Evolutionary conservation across 371 early-diverging fungal species (phyloP).

Genomic region (Mucor plumbeus): DNA sequence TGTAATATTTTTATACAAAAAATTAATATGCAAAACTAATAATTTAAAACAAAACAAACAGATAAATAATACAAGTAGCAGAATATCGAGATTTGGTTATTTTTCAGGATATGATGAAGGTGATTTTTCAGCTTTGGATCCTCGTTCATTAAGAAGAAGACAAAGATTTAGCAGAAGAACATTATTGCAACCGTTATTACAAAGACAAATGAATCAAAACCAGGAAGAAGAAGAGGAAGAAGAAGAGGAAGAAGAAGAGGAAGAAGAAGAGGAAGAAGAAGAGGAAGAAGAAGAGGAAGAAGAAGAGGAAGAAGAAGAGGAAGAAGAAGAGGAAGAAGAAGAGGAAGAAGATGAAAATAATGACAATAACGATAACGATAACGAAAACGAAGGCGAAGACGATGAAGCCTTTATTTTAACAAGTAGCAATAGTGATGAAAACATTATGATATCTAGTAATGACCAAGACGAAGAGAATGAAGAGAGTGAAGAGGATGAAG

Average conservation of each 20-base stretch:
- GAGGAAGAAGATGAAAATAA: constrained; percentile 12
- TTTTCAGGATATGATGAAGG: neutral
- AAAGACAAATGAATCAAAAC: neutral
- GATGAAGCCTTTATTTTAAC: neutral
- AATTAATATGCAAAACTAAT: neutral
- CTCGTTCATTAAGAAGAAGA: neutral
- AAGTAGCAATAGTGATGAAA: neutral
- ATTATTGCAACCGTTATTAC: neutral
- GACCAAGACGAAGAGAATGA: constrained; percentile 1
- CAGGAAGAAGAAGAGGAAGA: neutral
- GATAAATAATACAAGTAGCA: neutral
- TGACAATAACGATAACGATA: neutral
- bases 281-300: neutral
- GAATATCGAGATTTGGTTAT: neutral
- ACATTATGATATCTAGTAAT: neutral
- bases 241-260: constrained; percentile 27
- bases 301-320: constrained; percentile 28
- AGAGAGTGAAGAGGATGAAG: neutral
- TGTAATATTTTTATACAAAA: neutral
- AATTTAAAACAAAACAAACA: neutral
- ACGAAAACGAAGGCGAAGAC: neutral
- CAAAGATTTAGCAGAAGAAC: neutral
- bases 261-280: neutral
- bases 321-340: constrained; percentile 8
- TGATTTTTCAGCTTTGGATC: neutral